Evolutionary conservation across 192 early-diverging fungal species (phyloP).

Genomic region (Entrophospora sp.): DNA sequence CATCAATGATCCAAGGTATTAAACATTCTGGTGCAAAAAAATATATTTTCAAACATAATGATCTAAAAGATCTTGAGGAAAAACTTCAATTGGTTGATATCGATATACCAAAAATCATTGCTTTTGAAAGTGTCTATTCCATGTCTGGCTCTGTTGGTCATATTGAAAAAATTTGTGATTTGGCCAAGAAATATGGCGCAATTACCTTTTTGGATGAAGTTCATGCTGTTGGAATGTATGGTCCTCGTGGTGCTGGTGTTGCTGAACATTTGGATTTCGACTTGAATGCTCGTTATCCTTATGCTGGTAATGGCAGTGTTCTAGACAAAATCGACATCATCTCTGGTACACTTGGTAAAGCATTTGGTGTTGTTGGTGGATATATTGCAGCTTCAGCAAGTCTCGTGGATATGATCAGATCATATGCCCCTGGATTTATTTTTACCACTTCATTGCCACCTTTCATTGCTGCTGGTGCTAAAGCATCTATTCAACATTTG

Average conservation of each 20-base stretch:
- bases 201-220: constrained; percentile 97
- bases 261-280: constrained; percentile 88
- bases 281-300: constrained; percentile 46
- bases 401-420: constrained; percentile 90
- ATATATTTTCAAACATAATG: constrained; percentile 90
- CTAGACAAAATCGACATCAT: constrained; percentile 90
- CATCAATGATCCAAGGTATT: constrained; percentile 99
- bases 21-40: constrained; percentile 80
- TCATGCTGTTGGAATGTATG: constrained; percentile 99
- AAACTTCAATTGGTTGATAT: constrained; percentile 72
- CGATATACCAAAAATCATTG: constrained; percentile 87
- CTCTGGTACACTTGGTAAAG: constrained; percentile 95
- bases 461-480: constrained; percentile 79
- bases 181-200: constrained; percentile 92
- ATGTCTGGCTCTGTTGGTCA: constrained; percentile 94
- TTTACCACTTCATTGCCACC: constrained; percentile 99
- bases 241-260: constrained; percentile 84
- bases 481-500: constrained; percentile 89
- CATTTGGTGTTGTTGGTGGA: constrained; percentile 94
- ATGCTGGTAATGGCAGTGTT: constrained; percentile 40
- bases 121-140: constrained; percentile 95
- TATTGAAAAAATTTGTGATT: constrained; percentile 77
- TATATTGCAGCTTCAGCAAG: constrained; percentile 88
- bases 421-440: constrained; percentile 98
- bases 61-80: constrained; percentile 79